phyloP scores from a whole-genome alignment of 108 stramenopile species.

The Bacterosira constricta region DNA sequence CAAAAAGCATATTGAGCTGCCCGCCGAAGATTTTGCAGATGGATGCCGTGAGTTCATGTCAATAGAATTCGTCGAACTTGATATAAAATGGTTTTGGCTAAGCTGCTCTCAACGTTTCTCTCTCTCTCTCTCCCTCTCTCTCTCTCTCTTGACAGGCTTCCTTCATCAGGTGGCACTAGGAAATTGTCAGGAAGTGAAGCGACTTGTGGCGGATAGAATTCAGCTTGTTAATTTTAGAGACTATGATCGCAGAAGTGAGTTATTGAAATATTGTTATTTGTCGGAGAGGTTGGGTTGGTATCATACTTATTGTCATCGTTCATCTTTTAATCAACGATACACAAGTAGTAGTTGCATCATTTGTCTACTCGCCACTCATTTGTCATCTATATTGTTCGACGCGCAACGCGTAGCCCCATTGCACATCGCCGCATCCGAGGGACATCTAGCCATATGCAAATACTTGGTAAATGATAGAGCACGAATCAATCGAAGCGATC shows the following conservation, averaged over 20 bases:
- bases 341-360: too few species aligned
- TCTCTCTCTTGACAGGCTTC: constrained; percentile 19
- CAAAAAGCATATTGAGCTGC: constrained; percentile 62
- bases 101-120: not conserved
- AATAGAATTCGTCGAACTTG: not conserved
- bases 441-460: constrained; percentile 53
- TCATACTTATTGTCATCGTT: too few species aligned
- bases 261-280: too few species aligned
- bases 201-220: not conserved
- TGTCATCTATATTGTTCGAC: too few species aligned
- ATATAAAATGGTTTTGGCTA: not conserved
- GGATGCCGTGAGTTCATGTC: constrained; percentile 45
- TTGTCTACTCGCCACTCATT: too few species aligned
- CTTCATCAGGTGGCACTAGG: constrained; percentile 69
- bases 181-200: constrained; percentile 25
- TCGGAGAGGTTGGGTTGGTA: too few species aligned
- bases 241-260: constrained; percentile 60
- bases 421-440: constrained; percentile 67
- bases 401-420: too few species aligned
- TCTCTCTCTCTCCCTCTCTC: not conserved
- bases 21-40: constrained; percentile 64
- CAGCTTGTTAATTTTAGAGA: constrained; percentile 55
- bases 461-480: constrained; percentile 45
- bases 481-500: constrained; percentile 49
- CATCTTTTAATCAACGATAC: too few species aligned